Percentiles rank a stretch among this genome's conserved stretches.
Conservation (phyloP, 306 rosid species). For the Ormosia emarginata region DNA sequence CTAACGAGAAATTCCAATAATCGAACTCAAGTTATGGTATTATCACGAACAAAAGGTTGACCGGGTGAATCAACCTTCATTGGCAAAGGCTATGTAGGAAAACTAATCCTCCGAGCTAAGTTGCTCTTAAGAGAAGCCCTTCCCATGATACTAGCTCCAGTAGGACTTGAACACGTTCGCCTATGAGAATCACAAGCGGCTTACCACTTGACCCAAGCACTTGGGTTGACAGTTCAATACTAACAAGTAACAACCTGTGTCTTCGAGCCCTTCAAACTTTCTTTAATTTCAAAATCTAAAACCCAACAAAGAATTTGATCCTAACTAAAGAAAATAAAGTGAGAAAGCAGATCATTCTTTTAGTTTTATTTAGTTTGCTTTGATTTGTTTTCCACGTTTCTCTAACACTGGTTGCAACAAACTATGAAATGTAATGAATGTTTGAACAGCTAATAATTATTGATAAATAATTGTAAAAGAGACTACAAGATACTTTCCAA, state of each 20-base stretch:
- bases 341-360: background rate
- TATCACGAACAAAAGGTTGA: too few relatives aligned
- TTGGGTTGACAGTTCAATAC: background rate
- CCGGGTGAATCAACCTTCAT: too few relatives aligned
- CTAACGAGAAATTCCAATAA: too few relatives aligned
- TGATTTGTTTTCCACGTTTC: slow-evolving; percentile 1
- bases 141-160: too few relatives aligned
- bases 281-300: background rate
- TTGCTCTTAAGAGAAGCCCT: too few relatives aligned
- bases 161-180: too few relatives aligned
- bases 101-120: too few relatives aligned
- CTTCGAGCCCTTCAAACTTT: background rate
- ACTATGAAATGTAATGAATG: slow-evolving; percentile 11
- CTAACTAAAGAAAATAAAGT: background rate
- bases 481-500: slow-evolving; percentile 19
- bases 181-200: too few relatives aligned
- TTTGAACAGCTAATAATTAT: slow-evolving; percentile 21
- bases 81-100: too few relatives aligned
- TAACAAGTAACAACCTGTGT: background rate
- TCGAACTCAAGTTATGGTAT: too few relatives aligned
- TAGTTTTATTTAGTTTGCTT: background rate
- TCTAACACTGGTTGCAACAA: background rate
- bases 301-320: background rate
- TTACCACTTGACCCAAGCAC: too few relatives aligned
- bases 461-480: slow-evolving; percentile 31